Percentiles rank a stretch among this genome's conserved stretches.
Conservation (phyloP, 2,329 filamentous ascomycete genomes). For the Ophiostoma sp. region DNA sequence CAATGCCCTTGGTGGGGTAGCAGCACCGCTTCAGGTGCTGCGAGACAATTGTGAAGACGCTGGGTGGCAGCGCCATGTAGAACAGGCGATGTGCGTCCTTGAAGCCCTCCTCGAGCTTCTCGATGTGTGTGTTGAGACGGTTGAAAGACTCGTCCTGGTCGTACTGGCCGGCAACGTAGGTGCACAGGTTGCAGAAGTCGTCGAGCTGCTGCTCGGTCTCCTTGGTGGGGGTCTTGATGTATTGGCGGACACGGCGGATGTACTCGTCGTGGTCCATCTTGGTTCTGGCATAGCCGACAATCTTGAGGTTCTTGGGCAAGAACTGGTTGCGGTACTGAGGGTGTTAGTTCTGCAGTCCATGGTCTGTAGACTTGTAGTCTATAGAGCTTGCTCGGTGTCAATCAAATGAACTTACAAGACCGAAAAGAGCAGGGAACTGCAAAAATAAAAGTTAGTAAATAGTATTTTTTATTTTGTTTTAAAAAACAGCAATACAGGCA, state of each 20-base stretch:
- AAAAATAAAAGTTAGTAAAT: slow-evolving; percentile 31
- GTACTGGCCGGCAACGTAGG: slow-evolving; percentile 95
- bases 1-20: slow-evolving; percentile 86
- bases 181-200: slow-evolving; percentile 81
- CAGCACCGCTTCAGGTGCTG: slow-evolving; percentile 96
- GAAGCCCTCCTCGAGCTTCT: slow-evolving; percentile 75
- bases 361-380: background rate
- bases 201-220: slow-evolving; percentile 93
- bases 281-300: slow-evolving; percentile 97
- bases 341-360: background rate
- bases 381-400: background rate
- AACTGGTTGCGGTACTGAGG: slow-evolving; percentile 94
- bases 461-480: background rate
- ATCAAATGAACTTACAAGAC: slow-evolving; percentile 66
- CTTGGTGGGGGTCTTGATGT: slow-evolving; percentile 98
- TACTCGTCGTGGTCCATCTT: slow-evolving; percentile 99
- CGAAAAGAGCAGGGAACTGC: slow-evolving; percentile 94
- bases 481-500: background rate
- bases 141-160: slow-evolving; percentile 94
- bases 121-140: slow-evolving; percentile 76
- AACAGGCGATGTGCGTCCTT: slow-evolving; percentile 88
- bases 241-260: slow-evolving; percentile 87
- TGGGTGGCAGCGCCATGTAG: slow-evolving; percentile 98
- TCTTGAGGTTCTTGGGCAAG: slow-evolving; percentile 91
- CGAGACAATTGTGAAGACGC: slow-evolving; percentile 95